Base-by-base conservation (phyloP, 2,329 filamentous ascomycete species). In the Xylaria hypoxylon region DNA sequence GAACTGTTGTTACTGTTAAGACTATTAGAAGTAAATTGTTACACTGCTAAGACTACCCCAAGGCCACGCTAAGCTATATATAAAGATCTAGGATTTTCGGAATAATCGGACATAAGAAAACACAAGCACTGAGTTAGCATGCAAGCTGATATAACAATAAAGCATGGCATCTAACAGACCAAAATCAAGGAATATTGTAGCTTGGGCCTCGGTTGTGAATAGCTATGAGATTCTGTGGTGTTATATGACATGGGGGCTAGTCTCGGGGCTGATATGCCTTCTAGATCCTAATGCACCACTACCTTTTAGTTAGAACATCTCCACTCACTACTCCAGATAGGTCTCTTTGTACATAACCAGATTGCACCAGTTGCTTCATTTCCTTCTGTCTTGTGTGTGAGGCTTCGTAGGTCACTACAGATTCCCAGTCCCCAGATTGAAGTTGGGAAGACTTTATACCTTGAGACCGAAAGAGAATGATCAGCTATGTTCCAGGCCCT, bases 81-180 rank as follows among this genome's bases (percentile, higher is more conserved):
- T 45, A 3, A 24, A 45, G 5, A 3, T 24, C 50, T 40, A 38
- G 6, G 26, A 38, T 35, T 26, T 10, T 58, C 28, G 55, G 13
- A 26, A 35, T 48, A 24, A 38, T 38, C 55, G 6, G 42, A 48
- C 42, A 48, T 26, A 19, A 24, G 28, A 2, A 48, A 26, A 48
- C 42, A 38, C 55, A 42, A 58, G 55, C 10, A 26, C 28, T n/a
- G 17, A 33, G 13, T 58, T 8, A 38, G 42, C 19, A 58, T 58
- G 55, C 55, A 58, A 48, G 55, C 26, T 26, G 28, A 38, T 28
- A 58, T 58, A 58, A 58, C 55, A 26, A 28, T 48, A 58, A 58
- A 19, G 55, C 31, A 48, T 58, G 55, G 26, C 31, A 48, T 28
- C 42, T 38, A 58, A 58, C 55, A 48, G 55, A 38, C 28, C 2